These are phyloP conservation scores for Periconia sp. DNA, from an alignment of 2,329 filamentous ascomycete genomes.

Conservation along the genomic window DNA sequence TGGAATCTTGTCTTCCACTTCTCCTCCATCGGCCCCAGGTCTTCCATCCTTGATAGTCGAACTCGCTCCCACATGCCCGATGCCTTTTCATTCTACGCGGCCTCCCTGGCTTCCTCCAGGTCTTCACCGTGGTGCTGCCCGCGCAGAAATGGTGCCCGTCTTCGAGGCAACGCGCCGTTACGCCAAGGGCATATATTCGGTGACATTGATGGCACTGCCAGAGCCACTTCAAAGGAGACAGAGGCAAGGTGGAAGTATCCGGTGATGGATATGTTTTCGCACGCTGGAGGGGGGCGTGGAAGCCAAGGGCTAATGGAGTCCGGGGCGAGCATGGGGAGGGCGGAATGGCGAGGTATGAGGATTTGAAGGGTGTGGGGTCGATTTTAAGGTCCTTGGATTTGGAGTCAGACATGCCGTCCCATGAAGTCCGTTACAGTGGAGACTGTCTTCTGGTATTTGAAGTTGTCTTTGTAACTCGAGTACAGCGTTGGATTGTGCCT, in stretches of 20 bases:
- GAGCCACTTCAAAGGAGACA: slow-evolving; percentile 52
- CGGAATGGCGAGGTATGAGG: slow-evolving; percentile 52
- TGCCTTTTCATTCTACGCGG: slow-evolving; percentile 31
- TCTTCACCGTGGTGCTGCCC: slow-evolving; percentile 49
- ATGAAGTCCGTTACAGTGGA: not conserved
- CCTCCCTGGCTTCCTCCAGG: slow-evolving; percentile 26
- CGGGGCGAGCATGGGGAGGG: slow-evolving; percentile 52
- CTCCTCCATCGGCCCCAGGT: slow-evolving; percentile 53
- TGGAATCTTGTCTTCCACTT: slow-evolving; percentile 17
- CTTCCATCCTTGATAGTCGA: slow-evolving; percentile 61
- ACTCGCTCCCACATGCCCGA: slow-evolving; percentile 56
- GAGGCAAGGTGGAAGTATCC: slow-evolving; percentile 26
- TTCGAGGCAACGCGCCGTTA: slow-evolving; percentile 59
- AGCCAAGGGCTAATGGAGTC: slow-evolving; percentile 26
- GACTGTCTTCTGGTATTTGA: not conserved
- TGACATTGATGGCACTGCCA: slow-evolving; percentile 62
- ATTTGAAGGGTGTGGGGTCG: slow-evolving; percentile 48
- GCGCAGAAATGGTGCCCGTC: slow-evolving; percentile 63
- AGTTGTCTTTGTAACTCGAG: not conserved
- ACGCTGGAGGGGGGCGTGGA: slow-evolving; percentile 14
- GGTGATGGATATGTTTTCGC: slow-evolving; percentile 11
- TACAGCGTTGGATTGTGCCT: not conserved
- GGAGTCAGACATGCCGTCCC: slow-evolving; percentile 9
- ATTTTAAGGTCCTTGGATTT: slow-evolving; percentile 31
- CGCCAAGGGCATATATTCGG: slow-evolving; percentile 54